Base-by-base conservation (phyloP, 345 rosid genomes). In the Dipteronia dyeriana region DNA sequence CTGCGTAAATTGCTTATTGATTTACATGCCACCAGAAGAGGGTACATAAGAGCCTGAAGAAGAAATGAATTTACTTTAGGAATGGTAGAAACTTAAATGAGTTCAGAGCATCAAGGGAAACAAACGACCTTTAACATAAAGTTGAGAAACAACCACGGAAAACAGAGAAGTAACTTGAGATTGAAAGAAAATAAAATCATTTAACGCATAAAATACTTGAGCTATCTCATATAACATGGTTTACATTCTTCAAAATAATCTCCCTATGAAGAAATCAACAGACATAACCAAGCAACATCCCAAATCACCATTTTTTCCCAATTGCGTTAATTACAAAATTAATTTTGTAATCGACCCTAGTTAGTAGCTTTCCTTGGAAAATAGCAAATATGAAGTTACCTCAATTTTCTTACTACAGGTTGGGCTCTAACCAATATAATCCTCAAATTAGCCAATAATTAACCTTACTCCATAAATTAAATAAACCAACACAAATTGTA, bases 1-100 rank as follows among this genome's bases (percentile, higher is more conserved):
- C 85, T 90, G 59, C 98, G 90, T 63, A 94, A 88, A 84, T 87
- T 94, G 89, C 99, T 96, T 79, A 94, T 90, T 73, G 99, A 96
- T 89, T 96, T 96, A 80, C 97, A 96, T 8, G 99, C 99, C 80
- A 96, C 99, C 20, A 96, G 95, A 84, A 96, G 98, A 51, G 99
- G 98, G 79, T 94, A 96, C 99, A 96, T 96, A 75, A 96, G 98
- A 75, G 98, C 99, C 99, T 96, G 90, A 65, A 45, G 75, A 74
- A 63, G 64, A 70, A 56, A 39, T 2, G 43, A 79, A 75, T 59
- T 59, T 56, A 65, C 53, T 26, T 45, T 53, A 75, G 75, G 66
- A 38, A 71, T 75, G 66, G 63, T 25, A 9, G 43, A 51, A n/a
- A n/a, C 62, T 29, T 26, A 45, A 53, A 31, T 16, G 11, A 26